Evolutionary conservation across 257 asterid species (phyloP).

Genomic region (Asclepias syriaca): DNA sequence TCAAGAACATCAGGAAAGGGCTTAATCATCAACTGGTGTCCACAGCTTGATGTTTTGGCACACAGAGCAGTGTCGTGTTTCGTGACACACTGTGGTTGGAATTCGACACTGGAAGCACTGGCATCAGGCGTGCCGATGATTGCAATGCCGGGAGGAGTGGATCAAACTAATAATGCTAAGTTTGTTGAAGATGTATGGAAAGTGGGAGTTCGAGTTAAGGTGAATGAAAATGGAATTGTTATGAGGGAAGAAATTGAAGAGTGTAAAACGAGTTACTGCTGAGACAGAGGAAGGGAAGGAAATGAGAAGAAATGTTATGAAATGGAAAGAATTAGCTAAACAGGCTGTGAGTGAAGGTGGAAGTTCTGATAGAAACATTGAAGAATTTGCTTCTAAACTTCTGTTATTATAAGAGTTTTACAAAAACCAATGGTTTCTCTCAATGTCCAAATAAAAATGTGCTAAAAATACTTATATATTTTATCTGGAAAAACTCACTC

Average conservation of each 20-base stretch:
- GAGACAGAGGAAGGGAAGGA: slow-evolving; percentile 8
- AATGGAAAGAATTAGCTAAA: slow-evolving; percentile 20
- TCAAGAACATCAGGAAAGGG: slow-evolving; percentile 12
- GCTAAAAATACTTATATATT: too few species aligned
- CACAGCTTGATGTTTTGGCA: slow-evolving; percentile 27
- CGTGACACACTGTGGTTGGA: slow-evolving; percentile 37
- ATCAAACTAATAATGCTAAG: slow-evolving; percentile 26
- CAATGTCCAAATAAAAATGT: too few species aligned
- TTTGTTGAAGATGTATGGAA: slow-evolving; percentile 25
- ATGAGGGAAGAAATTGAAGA: slow-evolving; percentile 21
- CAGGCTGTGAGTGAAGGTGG: too few species aligned
- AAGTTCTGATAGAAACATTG: too few species aligned
- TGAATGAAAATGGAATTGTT: slow-evolving; percentile 19
- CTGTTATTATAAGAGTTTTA: too few species aligned
- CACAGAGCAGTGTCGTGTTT: slow-evolving; percentile 26
- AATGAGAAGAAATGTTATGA: slow-evolving; percentile 19
- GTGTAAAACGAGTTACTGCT: slow-evolving; percentile 17
- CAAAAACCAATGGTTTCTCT: too few species aligned
- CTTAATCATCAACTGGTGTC: slow-evolving; percentile 26
- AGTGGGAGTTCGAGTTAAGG: slow-evolving; percentile 20
- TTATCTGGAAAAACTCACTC: too few species aligned
- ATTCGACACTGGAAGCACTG: slow-evolving; percentile 27
- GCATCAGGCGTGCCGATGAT: slow-evolving; percentile 24
- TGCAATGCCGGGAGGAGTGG: slow-evolving; percentile 16
- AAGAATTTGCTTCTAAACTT: too few species aligned